Evolutionary conservation across 495 filamentous ascomycete genomes (phyloP).

Genomic region (Coniosporium apollinis): DNA sequence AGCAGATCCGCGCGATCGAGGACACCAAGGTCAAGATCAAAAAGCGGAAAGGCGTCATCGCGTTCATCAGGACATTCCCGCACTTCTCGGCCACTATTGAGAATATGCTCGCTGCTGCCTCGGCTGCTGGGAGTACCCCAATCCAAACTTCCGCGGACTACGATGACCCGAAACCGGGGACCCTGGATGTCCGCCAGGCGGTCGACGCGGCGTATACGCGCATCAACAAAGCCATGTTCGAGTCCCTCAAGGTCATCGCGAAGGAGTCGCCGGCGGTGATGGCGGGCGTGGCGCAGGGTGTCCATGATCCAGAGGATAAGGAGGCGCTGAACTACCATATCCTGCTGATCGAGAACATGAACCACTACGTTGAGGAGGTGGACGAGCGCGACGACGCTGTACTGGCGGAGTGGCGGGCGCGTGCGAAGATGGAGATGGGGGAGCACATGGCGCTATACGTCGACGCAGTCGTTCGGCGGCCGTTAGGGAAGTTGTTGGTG

Average conservation of each 20-base stretch:
- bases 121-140: too few relatives aligned
- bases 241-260: slow-evolving; percentile 86
- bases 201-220: slow-evolving; percentile 77
- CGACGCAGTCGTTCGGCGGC: slow-evolving; percentile 70
- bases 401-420: slow-evolving; percentile 62
- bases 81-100: slow-evolving; percentile 65
- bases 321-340: slow-evolving; percentile 93
- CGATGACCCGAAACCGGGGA: slow-evolving; percentile 35
- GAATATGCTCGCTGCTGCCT: slow-evolving; percentile 61
- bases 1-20: slow-evolving; percentile 87
- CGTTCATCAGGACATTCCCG: slow-evolving; percentile 85
- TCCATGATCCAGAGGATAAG: slow-evolving; percentile 70
- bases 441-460: slow-evolving; percentile 83
- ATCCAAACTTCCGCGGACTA: slow-evolving; percentile 24
- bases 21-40: slow-evolving; percentile 99
- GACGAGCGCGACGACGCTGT: slow-evolving; percentile 57
- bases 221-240: slow-evolving; percentile 93
- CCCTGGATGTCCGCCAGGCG: slow-evolving; percentile 40
- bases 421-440: slow-evolving; percentile 59
- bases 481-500: slow-evolving; percentile 58
- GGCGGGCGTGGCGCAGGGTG: slow-evolving; percentile 14
- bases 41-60: slow-evolving; percentile 91
- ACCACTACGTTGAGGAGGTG: slow-evolving; percentile 86
- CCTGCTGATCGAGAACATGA: slow-evolving; percentile 95
- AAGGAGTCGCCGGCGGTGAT: slow-evolving; percentile 64